Evolutionary conservation across 2,329 filamentous ascomycete genomes (phyloP).

Genomic region (Paracoccidioides brasiliensis): DNA sequence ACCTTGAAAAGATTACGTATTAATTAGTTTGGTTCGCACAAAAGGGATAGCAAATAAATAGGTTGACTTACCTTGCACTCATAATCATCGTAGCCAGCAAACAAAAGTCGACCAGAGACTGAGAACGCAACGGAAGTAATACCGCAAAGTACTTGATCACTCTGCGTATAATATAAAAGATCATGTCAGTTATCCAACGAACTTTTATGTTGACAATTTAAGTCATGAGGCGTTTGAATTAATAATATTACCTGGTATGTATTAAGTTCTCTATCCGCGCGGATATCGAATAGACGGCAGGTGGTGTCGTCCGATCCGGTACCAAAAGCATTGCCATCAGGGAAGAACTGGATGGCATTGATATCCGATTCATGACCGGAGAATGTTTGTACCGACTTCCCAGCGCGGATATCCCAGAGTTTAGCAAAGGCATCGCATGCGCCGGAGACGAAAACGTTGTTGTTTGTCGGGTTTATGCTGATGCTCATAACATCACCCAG

Average conservation of each 20-base stretch:
- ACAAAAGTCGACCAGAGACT: slow-evolving; percentile 85
- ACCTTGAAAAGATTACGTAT: slow-evolving; percentile 47
- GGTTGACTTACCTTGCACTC: slow-evolving; percentile 80
- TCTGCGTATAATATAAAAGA: slow-evolving; percentile 41
- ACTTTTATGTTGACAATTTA: background rate
- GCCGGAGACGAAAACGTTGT: slow-evolving; percentile 98
- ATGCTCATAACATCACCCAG: slow-evolving; percentile 99
- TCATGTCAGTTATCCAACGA: slow-evolving; percentile 6
- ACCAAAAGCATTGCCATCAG: slow-evolving; percentile 94
- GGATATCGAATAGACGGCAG: slow-evolving; percentile 93
- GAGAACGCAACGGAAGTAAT: slow-evolving; percentile 98
- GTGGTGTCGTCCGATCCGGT: slow-evolving; percentile 96
- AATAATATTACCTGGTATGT: slow-evolving; percentile 45
- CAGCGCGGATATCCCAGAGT: slow-evolving; percentile 95
- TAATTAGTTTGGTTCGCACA: slow-evolving; percentile 12
- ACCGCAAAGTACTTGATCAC: slow-evolving; percentile 90
- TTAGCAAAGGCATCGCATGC: slow-evolving; percentile 98
- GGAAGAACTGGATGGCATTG: slow-evolving; percentile 99
- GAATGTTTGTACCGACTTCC: slow-evolving; percentile 97
- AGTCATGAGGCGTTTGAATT: background rate
- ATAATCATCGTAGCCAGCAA: slow-evolving; percentile 97
- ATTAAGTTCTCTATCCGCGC: slow-evolving; percentile 71
- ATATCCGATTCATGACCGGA: slow-evolving; percentile 97
- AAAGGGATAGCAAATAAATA: background rate
- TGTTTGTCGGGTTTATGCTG: slow-evolving; percentile 97